Base-by-base conservation (phyloP, 148 eudicot genomes). In the Rhododendron molle region DNA sequence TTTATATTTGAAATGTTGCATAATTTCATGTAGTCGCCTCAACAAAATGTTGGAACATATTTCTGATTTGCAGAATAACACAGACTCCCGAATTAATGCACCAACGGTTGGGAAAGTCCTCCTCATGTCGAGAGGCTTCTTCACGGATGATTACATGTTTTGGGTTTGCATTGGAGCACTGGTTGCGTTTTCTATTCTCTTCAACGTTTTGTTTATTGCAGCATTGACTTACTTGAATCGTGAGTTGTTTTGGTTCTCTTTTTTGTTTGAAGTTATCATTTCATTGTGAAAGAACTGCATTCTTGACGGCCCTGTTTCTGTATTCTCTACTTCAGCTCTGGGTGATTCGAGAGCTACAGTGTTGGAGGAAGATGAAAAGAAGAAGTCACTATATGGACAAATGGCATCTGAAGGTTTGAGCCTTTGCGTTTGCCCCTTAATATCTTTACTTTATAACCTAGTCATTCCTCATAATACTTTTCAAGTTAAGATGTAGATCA, bases 131-230 rank as follows among this genome's bases (percentile, higher is more conserved):
- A 90, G 97, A 89, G 93, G 96, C 78, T 92, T 95, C 86, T 91
- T 83, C 78, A 92, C 89, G 28, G 85, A 93, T 23, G 92, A 91
- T 40, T 89, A 90, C 79, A 91, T 92, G 95, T 94, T 84, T 88
- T 93, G 94, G 93, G 92, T 94, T 65, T 88, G 94, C 82, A 81
- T 93, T 81, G 95, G 90, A 84, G 95, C 93, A 78, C 93, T 94
- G 23, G 32, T 94, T 44, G 97, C 90, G 49, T 94, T 92, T 73
- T 89, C 97, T 83, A 69, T 93, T 44, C 85, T 93, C 85, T 94
- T 93, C 90, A 94, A 94, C 87, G 76, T 93, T 77, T 72, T 91
- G 32, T 94, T 92, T 83, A 90, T 94, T 46, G 83, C 87, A 49
- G 93, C 92, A 38, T 79, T 94, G 86, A 87, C 95, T 82, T 93